phyloP scores from a whole-genome alignment of 1,284 basidiomycete genomes.

The Phenoliferia sp. region DNA sequence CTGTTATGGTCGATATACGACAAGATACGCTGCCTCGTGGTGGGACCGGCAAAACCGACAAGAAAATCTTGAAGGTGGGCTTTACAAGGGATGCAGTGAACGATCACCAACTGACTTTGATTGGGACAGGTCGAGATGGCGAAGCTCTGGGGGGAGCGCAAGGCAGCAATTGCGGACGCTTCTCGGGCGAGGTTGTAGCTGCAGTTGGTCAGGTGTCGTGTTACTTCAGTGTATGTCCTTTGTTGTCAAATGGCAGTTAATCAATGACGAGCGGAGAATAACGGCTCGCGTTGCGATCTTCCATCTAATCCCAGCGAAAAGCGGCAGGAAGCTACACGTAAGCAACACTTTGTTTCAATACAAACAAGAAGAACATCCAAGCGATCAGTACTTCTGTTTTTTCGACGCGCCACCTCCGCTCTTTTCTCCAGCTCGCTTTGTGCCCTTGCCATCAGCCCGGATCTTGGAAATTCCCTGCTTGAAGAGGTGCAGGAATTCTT shows the following conservation, averaged over 20 bases:
- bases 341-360: too few relatives aligned
- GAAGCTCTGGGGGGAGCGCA: not conserved
- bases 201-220: too few relatives aligned
- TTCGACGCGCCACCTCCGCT: constrained; percentile 1
- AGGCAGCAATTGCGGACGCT: too few relatives aligned
- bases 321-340: too few relatives aligned
- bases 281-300: too few relatives aligned
- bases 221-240: too few relatives aligned
- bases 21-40: constrained; percentile 50
- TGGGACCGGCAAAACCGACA: constrained; percentile 56
- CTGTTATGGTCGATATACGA: constrained; percentile 50
- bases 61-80: constrained; percentile 39
- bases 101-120: too few relatives aligned
- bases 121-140: not conserved
- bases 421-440: constrained; percentile 8
- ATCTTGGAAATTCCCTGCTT: constrained; percentile 27
- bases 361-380: too few relatives aligned
- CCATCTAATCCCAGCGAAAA: too few relatives aligned
- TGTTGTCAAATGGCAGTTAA: too few relatives aligned
- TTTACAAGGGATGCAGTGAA: too few relatives aligned
- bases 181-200: not conserved
- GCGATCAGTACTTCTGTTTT: constrained; percentile 8
- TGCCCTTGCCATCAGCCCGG: constrained; percentile 14
- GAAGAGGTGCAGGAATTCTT: constrained; percentile 42
- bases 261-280: too few relatives aligned